A percentile compares a stretch with the other conserved stretches of the same genome.
Evolutionary conservation across 2,329 filamentous ascomycete genomes (phyloP).

Genomic region (Thelonectria rubi): DNA sequence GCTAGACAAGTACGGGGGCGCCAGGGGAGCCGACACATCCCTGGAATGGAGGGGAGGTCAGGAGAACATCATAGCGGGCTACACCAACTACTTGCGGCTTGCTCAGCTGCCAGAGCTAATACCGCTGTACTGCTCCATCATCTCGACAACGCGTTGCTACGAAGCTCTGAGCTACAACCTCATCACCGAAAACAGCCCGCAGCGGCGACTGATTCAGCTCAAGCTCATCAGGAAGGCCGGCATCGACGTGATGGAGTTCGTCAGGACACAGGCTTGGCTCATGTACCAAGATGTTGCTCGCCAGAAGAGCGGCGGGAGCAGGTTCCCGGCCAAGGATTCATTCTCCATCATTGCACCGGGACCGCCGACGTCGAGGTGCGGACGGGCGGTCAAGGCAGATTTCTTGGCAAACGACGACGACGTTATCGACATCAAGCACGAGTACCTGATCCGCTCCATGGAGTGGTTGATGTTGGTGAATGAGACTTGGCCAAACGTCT

Average conservation of each 20-base stretch:
- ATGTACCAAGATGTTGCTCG: slow-evolving; percentile 58
- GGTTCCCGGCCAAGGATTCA: slow-evolving; percentile 52
- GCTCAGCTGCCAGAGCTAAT: slow-evolving; percentile 79
- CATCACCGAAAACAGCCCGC: slow-evolving; percentile 72
- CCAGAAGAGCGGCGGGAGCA: slow-evolving; percentile 31
- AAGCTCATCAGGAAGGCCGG: slow-evolving; percentile 78
- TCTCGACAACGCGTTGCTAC: slow-evolving; percentile 71
- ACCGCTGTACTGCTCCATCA: slow-evolving; percentile 86
- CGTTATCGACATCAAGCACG: slow-evolving; percentile 67
- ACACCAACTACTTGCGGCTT: slow-evolving; percentile 81
- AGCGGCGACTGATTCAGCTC: slow-evolving; percentile 74
- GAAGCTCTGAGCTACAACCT: slow-evolving; percentile 80
- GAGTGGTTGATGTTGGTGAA: slow-evolving; percentile 86
- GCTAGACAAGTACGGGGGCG: slow-evolving; percentile 63
- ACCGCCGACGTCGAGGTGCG: slow-evolving; percentile 49
- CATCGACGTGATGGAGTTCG: slow-evolving; percentile 76
- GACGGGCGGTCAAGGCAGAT: slow-evolving; percentile 72
- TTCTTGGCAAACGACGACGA: slow-evolving; percentile 73
- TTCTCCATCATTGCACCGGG: slow-evolving; percentile 62
- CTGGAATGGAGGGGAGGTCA: slow-evolving; percentile 56
- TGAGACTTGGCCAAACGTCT: slow-evolving; percentile 76
- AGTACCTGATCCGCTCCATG: slow-evolving; percentile 77
- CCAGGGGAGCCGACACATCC: slow-evolving; percentile 22
- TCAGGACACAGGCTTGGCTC: slow-evolving; percentile 71
- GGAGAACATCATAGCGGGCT: slow-evolving; percentile 82